Percentiles rank a stretch among this genome's conserved stretches.
phyloP scores from a whole-genome alignment of 192 early-diverging fungal genomes.

The Umbelopsis isabellina region DNA sequence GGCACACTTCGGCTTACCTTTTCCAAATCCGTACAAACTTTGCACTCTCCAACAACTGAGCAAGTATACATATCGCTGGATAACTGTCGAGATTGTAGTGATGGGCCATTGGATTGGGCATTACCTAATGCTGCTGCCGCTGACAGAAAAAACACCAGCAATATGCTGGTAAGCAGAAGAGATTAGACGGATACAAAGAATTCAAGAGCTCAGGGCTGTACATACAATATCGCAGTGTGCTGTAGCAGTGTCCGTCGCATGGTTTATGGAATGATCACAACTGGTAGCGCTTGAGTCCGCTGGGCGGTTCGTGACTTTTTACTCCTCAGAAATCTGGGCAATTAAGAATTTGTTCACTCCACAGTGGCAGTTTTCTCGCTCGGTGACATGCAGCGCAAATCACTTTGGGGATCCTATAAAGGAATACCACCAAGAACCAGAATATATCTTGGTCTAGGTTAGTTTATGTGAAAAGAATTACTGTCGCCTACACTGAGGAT shows the following conservation, averaged over 20 bases:
- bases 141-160: not conserved
- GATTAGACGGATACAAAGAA: too few species aligned
- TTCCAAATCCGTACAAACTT: conserved; percentile 39
- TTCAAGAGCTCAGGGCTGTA: too few species aligned
- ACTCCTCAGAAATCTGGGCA: too few species aligned
- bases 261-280: too few species aligned
- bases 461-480: not conserved
- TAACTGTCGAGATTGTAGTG: conserved; percentile 5
- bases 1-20: conserved; percentile 22
- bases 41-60: conserved; percentile 36
- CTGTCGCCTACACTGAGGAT: not conserved
- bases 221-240: too few species aligned
- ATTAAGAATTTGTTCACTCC: too few species aligned
- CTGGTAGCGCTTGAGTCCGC: too few species aligned
- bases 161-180: not conserved
- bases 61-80: not conserved
- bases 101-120: not conserved
- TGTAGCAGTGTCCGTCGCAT: too few species aligned
- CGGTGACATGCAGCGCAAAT: conserved; percentile 42
- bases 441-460: conserved; percentile 38
- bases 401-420: conserved; percentile 44
- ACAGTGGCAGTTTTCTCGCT: too few species aligned
- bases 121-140: not conserved
- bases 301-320: too few species aligned
- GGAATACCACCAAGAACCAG: conserved; percentile 37